phyloP scores from a whole-genome alignment of 2,329 filamentous ascomycete genomes.

The Aureobasidium subglaciale region DNA sequence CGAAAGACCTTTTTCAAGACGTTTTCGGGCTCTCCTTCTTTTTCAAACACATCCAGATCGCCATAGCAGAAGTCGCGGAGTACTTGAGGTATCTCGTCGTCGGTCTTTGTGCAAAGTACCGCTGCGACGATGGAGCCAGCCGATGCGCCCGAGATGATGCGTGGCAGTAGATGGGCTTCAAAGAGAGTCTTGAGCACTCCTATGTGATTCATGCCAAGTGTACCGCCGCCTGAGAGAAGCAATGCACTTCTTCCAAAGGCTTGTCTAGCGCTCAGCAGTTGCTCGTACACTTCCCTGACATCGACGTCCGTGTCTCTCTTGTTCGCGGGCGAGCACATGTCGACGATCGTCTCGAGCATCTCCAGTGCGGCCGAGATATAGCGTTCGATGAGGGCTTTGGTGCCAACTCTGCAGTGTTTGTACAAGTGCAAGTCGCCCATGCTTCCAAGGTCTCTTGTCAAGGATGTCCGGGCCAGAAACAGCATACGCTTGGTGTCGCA shows the following conservation, averaged over 20 bases:
- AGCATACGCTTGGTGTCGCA: constrained; percentile 72
- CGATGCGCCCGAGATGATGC: constrained; percentile 81
- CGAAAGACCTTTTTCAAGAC: constrained; percentile 63
- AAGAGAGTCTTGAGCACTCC: constrained; percentile 78
- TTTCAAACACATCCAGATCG: constrained; percentile 75
- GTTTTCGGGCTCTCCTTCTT: constrained; percentile 51
- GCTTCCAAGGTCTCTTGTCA: constrained; percentile 74
- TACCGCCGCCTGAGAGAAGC: constrained; percentile 76
- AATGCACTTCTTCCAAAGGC: constrained; percentile 80
- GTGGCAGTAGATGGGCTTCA: constrained; percentile 66
- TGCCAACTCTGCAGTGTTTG: constrained; percentile 75
- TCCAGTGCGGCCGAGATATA: constrained; percentile 75
- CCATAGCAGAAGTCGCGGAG: constrained; percentile 67
- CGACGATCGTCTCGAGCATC: constrained; percentile 66
- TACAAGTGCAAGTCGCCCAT: constrained; percentile 82
- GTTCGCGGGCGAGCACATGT: constrained; percentile 42
- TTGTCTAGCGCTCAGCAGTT: constrained; percentile 64
- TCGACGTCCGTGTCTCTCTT: constrained; percentile 46
- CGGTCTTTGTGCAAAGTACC: constrained; percentile 68
- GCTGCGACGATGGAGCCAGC: constrained; percentile 81
- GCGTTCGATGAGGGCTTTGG: constrained; percentile 76
- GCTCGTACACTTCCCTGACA: constrained; percentile 56
- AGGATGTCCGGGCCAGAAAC: constrained; percentile 68
- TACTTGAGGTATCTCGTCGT: constrained; percentile 67
- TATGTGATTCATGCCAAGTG: constrained; percentile 88